These are phyloP conservation scores for Inga oerstediana DNA, from an alignment of 306 rosid genomes.

Conservation along the genomic window DNA sequence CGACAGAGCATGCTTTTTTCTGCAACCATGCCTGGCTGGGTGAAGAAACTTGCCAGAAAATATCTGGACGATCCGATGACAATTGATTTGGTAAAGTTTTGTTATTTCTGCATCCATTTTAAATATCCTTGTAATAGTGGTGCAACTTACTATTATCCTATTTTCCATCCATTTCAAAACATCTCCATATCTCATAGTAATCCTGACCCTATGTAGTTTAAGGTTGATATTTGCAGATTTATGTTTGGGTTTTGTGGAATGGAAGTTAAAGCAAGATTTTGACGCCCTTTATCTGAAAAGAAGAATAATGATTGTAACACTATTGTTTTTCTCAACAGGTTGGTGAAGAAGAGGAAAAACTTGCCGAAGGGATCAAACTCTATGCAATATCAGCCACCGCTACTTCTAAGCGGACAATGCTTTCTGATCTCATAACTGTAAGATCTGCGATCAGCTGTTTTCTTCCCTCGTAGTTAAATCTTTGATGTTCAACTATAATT, in stretches of 20 bases:
- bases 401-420: conserved; percentile 90
- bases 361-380: conserved; percentile 98
- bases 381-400: conserved; percentile 81
- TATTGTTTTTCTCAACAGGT: conserved; percentile 54
- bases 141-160: not conserved
- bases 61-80: conserved; percentile 87
- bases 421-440: conserved; percentile 92
- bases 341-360: conserved; percentile 94
- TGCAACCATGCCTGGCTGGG: conserved; percentile 97
- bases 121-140: not conserved
- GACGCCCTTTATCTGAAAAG: conserved; percentile 23
- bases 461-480: not conserved
- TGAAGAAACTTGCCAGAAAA: conserved; percentile 85
- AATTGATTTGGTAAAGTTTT: conserved; percentile 80
- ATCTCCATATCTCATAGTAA: not conserved
- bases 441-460: conserved; percentile 38
- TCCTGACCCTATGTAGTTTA: not conserved
- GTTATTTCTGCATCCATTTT: conserved; percentile 1
- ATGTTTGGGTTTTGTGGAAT: conserved; percentile 2
- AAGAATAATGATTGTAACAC: conserved; percentile 8
- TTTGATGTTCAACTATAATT: conserved; percentile 27
- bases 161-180: not conserved
- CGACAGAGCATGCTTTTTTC: conserved; percentile 97
- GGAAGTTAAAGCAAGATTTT: conserved; percentile 6
- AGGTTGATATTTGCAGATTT: not conserved